Evolutionary conservation across 768 basidiomycete species (phyloP), one percentile per base, ranked within the genome.

Genomic region (Mrakia gelida): DNA sequence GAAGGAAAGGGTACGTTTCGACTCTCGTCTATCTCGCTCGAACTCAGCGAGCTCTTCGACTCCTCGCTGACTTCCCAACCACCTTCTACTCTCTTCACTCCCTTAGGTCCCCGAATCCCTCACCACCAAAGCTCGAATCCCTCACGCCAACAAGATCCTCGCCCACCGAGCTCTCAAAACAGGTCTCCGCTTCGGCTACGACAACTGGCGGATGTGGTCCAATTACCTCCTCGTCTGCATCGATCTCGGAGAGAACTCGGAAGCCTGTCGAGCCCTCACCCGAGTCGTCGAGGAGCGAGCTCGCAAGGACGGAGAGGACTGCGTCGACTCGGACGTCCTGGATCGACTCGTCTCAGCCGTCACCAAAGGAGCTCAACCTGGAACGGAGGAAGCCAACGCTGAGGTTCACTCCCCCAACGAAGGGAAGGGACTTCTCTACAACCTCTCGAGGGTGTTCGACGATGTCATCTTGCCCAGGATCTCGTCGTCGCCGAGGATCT

Each of bases 201-300:
- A 93, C 38, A 95, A 94, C 82, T 98, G 96, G 95, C 89, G 94
- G 28, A 95, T 99, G 92, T 99, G 97, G 97, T 88, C 88, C 79
- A 99, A 99, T 86, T 98, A 95, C 86, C 95, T 93, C 91, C 87
- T 97, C 82, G 91, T 98, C 38, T 88, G 93, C 5, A 87, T 97
- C 84, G 94, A 98, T 80, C 92, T 98, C 28, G 96, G 95, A 10
- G 95, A 98, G 83, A 87, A 98, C 71, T 87, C 89, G 0, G 96
- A 99, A 82, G 91, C 94, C 0, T 91, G 90, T 78, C 90, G 93
- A 56, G 96, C 95, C 0, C 87, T 94, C 30, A 88, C 88, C 0
- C 90, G 94, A 4, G 87, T 98, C 76, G 89, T 98, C 54, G 93
- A 95, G 80, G 88, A 90, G 83, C 89, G 90, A n/a, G 87, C 87